Evolutionary conservation across 2,329 filamentous ascomycete species (phyloP).

Genomic region (Trichoderma simmonsii): DNA sequence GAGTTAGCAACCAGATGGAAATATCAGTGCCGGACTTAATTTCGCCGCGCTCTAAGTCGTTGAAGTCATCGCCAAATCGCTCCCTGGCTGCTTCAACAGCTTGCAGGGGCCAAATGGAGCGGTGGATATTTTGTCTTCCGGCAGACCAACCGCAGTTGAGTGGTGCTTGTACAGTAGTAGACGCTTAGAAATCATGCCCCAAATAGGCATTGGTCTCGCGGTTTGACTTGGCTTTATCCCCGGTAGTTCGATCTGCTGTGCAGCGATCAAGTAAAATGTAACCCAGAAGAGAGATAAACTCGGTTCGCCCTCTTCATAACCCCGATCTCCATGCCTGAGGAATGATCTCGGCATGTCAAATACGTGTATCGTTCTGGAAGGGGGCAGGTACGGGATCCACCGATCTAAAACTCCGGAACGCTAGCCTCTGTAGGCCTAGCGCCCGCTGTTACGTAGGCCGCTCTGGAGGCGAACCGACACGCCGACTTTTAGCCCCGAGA

Average conservation of each 20-base stretch:
- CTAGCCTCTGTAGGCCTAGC: neutral
- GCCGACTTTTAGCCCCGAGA: neutral
- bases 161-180: neutral
- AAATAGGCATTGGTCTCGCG: neutral
- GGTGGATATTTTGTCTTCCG: neutral
- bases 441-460: neutral
- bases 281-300: neutral
- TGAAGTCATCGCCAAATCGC: neutral
- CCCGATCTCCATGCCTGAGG: neutral
- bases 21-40: neutral
- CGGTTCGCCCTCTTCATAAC: neutral
- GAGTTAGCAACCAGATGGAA: neutral
- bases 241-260: neutral
- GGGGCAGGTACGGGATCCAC: neutral
- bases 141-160: neutral
- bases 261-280: neutral
- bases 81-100: neutral
- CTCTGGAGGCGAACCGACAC: neutral
- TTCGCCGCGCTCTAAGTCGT: neutral
- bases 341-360: neutral
- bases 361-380: neutral
- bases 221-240: neutral
- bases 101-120: neutral
- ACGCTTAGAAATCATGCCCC: neutral
- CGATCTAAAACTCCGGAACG: slow-evolving; percentile 13